These are phyloP conservation scores for Cyathus striatus DNA, from an alignment of 768 basidiomycete genomes.

Conservation along the genomic window DNA sequence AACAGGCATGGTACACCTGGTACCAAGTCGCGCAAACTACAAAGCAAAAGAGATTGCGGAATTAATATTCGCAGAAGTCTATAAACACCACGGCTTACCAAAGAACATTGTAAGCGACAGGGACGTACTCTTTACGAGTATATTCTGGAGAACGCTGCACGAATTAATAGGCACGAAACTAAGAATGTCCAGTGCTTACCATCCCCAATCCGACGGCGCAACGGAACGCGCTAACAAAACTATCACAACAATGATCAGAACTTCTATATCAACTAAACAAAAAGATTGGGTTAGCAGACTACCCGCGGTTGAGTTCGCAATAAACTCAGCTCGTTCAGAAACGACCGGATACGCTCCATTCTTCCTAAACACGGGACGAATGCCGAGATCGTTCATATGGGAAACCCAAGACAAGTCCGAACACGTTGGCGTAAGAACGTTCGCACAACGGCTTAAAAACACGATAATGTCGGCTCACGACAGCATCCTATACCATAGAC, in stretches of 20 bases:
- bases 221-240: background rate
- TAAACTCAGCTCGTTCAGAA: conserved; percentile 26
- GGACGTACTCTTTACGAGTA: background rate
- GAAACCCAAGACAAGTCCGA: conserved; percentile 1
- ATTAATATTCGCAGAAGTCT: background rate
- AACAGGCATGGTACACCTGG: background rate
- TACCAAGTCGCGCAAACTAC: background rate
- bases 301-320: conserved; percentile 28
- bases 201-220: background rate
- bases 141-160: background rate
- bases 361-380: conserved; percentile 15
- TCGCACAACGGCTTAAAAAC: conserved; percentile 11
- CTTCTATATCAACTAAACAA: conserved; percentile 15
- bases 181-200: background rate
- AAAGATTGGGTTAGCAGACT: conserved; percentile 22
- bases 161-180: background rate
- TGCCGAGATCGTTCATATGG: conserved; percentile 15
- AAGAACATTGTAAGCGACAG: background rate
- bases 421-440: conserved; percentile 15
- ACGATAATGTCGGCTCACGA: conserved; percentile 24
- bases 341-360: conserved; percentile 31
- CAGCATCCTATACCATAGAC: conserved; percentile 11
- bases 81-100: background rate
- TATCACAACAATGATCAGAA: conserved; percentile 11
- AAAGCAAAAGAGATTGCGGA: background rate